phyloP scores from a whole-genome alignment of 2,329 filamentous ascomycete species.

The Pseudogymnoascus sp. region DNA sequence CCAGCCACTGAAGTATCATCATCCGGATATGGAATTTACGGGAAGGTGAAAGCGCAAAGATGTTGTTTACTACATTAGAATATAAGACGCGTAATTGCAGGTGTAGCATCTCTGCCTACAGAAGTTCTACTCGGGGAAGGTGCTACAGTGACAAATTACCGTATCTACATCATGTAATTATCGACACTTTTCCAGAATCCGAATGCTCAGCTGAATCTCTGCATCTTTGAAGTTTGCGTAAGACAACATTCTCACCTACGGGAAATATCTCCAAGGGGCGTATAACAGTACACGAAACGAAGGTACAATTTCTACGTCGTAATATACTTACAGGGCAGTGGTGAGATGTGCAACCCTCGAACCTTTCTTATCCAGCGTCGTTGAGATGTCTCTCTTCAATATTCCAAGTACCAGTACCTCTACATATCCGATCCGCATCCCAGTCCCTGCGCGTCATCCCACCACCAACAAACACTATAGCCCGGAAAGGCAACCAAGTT shows the following conservation, averaged over 20 bases:
- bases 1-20: background rate
- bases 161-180: background rate
- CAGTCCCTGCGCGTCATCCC: constrained; percentile 1
- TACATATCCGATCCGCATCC: background rate
- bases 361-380: background rate
- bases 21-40: background rate
- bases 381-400: background rate
- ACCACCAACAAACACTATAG: background rate
- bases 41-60: background rate
- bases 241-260: background rate
- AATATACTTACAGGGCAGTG: background rate
- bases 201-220: background rate
- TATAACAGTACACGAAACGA: background rate
- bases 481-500: background rate
- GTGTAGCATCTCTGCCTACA: background rate
- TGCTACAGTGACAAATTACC: background rate
- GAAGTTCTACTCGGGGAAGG: background rate
- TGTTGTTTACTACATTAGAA: background rate
- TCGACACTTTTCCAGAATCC: background rate
- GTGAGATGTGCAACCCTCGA: background rate
- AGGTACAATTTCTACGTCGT: background rate
- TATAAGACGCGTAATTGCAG: background rate
- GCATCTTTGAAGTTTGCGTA: background rate
- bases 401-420: constrained; percentile 3
- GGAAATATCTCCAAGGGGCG: background rate